Base-by-base conservation (phyloP, 345 rosid species). In the Pistacia integerrima region DNA sequence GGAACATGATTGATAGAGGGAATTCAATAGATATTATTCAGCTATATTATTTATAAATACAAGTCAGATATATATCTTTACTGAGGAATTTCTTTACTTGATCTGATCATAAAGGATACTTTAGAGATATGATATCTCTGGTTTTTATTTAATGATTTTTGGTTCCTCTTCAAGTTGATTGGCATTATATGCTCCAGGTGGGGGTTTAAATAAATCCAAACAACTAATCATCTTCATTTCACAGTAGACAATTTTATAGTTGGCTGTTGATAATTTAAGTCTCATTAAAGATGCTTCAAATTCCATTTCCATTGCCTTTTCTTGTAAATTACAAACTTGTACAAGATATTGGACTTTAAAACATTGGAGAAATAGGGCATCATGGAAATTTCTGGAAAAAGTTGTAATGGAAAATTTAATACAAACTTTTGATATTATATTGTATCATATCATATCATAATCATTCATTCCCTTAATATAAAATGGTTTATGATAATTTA, bases 181-280 rank as follows among this genome's bases (percentile, higher is more conserved):
- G 70, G 75, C 69, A 79, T 79, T 78, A 54, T 74, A 63, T 79
- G 74, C 74, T 77, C 61, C 25, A 33, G 64, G 64, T 17, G 30
- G 9, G 11, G 8, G 54, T 18, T 30, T 41, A 65, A 12, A 67
- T 25, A 44, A 33, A 55, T 44, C 56, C 56, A 67, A 67, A 41
- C 44, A 5, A 41, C 44, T 5, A 44, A 13, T 67, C 56, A 67
- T 67, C 17, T 58, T 58, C 11, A 58, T 9, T 58, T 17, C 10
- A 55, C 11, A 20, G 63, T 11, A n/a, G 35, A 71, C n/a, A 57
- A 36, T 35, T 58, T 57, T 9, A 7, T 10, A 17, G 52, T 22
- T 38, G 33, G 51, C 12, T 6, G 54, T n/a, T 57, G 33, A 41
- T 22, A 58, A 6, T 25, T 49, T n/a, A 44, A 38, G 35, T 46